A percentile compares a stretch with the other conserved stretches of the same genome.
These are phyloP conservation scores for Nothophoma quercina DNA, from an alignment of 2,329 filamentous ascomycete species.

Conservation along the genomic window DNA sequence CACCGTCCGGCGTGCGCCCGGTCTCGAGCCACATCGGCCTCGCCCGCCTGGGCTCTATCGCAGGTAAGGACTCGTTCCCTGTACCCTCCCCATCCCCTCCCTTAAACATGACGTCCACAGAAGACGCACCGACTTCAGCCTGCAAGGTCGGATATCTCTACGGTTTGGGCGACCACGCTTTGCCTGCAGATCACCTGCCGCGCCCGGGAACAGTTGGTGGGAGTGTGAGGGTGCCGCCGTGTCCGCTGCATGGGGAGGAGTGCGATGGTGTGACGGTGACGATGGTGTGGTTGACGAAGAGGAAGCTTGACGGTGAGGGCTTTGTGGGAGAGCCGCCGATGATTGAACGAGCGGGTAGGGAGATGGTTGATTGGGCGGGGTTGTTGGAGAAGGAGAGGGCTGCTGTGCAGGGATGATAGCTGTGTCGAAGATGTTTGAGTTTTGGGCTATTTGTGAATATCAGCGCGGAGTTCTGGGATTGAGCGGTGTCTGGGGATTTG, in stretches of 20 bases:
- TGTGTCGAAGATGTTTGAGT: background rate
- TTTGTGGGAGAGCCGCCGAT: conserved; percentile 31
- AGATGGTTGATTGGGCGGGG: conserved; percentile 37
- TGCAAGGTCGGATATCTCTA: background rate
- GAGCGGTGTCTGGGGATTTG: no score
- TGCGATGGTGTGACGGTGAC: conserved; percentile 28
- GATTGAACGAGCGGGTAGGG: conserved; percentile 18
- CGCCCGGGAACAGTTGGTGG: background rate
- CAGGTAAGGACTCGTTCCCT: background rate
- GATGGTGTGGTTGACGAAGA: conserved; percentile 22
- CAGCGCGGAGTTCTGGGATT: no score
- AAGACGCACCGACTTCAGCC: background rate
- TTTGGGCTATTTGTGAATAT: background rate
- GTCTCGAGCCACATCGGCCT: conserved; percentile 5
- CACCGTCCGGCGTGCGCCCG: conserved; percentile 7
- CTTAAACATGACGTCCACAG: background rate
- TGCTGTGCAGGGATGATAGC: no score
- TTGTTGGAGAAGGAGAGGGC: conserved; percentile 29
- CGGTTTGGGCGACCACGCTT: conserved; percentile 17
- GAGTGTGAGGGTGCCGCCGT: conserved; percentile 8
- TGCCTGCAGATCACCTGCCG: conserved; percentile 12
- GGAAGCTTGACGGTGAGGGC: background rate
- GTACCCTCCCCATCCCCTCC: background rate
- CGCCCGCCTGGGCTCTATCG: background rate
- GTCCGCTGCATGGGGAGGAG: conserved; percentile 26